A percentile compares a stretch with the other conserved stretches of the same genome.
These are phyloP conservation scores for Raphanus sativus DNA, from an alignment of 345 rosid species.

Conservation along the genomic window DNA sequence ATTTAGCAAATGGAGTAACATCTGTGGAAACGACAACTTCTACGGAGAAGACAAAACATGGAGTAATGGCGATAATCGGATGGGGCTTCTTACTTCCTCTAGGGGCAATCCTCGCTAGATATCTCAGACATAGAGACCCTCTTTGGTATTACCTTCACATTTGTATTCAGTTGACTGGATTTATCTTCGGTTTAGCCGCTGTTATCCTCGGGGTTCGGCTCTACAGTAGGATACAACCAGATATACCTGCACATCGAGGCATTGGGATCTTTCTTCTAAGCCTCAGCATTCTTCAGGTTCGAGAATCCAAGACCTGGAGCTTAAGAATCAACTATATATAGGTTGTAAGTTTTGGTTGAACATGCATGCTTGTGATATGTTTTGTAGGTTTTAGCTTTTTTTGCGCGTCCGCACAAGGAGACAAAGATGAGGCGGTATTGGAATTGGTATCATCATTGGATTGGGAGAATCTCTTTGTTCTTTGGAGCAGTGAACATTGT, in stretches of 20 bases:
- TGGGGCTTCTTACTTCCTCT: conserved; percentile 82
- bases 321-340: background rate
- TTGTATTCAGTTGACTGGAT: conserved; percentile 61
- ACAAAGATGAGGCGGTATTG: conserved; percentile 67
- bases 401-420: conserved; percentile 69
- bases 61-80: conserved; percentile 61
- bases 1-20: conserved; percentile 42
- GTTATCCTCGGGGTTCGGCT: conserved; percentile 69
- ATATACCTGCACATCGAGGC: conserved; percentile 68
- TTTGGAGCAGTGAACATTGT: conserved; percentile 73
- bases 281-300: conserved; percentile 81
- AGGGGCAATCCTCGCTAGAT: conserved; percentile 80
- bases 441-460: conserved; percentile 90
- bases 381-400: conserved; percentile 69
- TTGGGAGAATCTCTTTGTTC: conserved; percentile 72
- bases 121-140: conserved; percentile 81
- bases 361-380: no score
- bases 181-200: conserved; percentile 60
- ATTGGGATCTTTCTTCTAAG: conserved; percentile 71
- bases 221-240: conserved; percentile 48
- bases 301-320: background rate
- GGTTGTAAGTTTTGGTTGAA: background rate
- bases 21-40: conserved; percentile 36
- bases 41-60: conserved; percentile 67
- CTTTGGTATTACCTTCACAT: conserved; percentile 85